Evolutionary conservation across 2,329 filamentous ascomycete species (phyloP), one percentile per base, ranked within the genome.

Genomic region (Onygenales sp.): DNA sequence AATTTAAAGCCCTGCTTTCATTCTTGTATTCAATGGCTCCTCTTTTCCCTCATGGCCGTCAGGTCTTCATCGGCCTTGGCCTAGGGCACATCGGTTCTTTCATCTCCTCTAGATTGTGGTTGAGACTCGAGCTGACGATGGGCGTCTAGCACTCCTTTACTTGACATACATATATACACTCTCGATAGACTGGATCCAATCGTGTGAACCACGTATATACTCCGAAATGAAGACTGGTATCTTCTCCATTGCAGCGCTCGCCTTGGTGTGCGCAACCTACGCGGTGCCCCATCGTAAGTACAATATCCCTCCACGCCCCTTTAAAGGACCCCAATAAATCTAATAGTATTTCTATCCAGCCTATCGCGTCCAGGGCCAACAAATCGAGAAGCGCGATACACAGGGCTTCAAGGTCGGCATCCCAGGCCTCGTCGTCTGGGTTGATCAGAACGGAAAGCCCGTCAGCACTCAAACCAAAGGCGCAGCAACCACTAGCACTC

Each of bases 401-500:
- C 63, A 65, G 42, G 58, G 64, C 52, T 52, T 60, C 48, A 58
- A 63, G 34, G 65, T 73, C 10, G 76, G 73, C 8, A 71, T 74
- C 5, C 70, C 77, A 54, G 71, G 78, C 49, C 74, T 77, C 21
- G 64, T 83, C 32, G 75, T 86, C 61, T 85, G 79, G 67, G 79
- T 85, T 45, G 76, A 87, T 62, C 68, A 78, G 58, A 65, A 77
- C 54, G 81, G 81, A 52, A 71, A 75, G n/a, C 70, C 75, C 2
- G 58, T 82, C 56, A 73, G 70, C 42, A 57, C 63, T 33, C 59
- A 70, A 45, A 59, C 59, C 52, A 33, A 43, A 54, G 36, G 68
- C 31, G 69, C 73, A 56, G 80, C 80, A 47, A 76, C 84, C 51
- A 73, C 75, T 5, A 84, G 83, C 67, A 76, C 78, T 33, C 78